Conservation (phyloP, 257 asterid genomes). For the Nemophila menziesii region DNA sequence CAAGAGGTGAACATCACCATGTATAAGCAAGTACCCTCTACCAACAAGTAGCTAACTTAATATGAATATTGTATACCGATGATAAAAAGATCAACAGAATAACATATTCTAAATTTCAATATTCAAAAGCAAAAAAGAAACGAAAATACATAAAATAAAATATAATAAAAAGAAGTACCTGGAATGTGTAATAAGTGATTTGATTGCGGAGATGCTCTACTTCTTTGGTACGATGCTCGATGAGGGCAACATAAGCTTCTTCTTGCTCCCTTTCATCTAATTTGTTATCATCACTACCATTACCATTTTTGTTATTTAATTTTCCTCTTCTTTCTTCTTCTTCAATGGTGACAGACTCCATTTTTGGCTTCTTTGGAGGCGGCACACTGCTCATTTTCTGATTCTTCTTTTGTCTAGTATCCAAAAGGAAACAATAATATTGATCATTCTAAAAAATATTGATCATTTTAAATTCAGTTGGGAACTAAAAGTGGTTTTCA, state of each 20-base stretch:
- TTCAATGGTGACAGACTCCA: slow-evolving; percentile 4
- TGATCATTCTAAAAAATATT: too few species aligned
- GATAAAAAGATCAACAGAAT: too few species aligned
- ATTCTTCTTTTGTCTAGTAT: neutral
- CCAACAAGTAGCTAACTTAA: neutral
- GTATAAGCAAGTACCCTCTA: neutral
- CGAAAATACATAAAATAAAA: neutral
- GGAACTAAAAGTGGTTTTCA: too few species aligned
- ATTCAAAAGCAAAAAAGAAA: neutral
- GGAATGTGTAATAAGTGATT: slow-evolving; percentile 45
- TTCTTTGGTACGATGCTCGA: slow-evolving; percentile 76
- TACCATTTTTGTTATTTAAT: neutral
- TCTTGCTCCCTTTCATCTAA: slow-evolving; percentile 47
- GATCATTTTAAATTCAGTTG: too few species aligned
- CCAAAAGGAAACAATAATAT: too few species aligned
- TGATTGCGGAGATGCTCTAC: slow-evolving; percentile 68
- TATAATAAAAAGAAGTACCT: slow-evolving; percentile 24
- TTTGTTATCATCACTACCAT: neutral
- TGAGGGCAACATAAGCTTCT: slow-evolving; percentile 61
- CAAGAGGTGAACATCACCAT: neutral
- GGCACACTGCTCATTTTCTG: slow-evolving; percentile 4
- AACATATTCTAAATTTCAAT: neutral
- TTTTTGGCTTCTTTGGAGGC: slow-evolving; percentile 19
- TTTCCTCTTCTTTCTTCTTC: slow-evolving; percentile 4
- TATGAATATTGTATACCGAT: neutral